Conservation (phyloP, 2,329 filamentous ascomycete genomes). For the Colletotrichum eleusines region DNA sequence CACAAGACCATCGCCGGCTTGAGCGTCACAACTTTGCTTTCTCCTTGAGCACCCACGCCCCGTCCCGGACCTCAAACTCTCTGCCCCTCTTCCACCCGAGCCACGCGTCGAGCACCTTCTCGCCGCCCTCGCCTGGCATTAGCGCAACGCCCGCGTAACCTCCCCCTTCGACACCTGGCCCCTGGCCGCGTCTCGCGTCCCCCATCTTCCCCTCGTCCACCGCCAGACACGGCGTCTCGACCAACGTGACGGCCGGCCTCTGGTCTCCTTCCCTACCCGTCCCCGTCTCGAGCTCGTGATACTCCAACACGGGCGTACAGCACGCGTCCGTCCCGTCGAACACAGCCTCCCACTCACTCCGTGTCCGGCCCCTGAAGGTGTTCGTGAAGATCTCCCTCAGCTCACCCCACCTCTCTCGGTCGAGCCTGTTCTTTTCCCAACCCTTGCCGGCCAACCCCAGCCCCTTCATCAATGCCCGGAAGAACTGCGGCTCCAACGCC, state of each 20-base stretch:
- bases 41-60: constrained; percentile 67
- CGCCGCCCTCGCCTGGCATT: constrained; percentile 77
- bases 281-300: constrained; percentile 73
- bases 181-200: constrained; percentile 68
- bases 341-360: constrained; percentile 83
- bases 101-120: constrained; percentile 77
- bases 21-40: constrained; percentile 50
- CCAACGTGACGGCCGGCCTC: constrained; percentile 76
- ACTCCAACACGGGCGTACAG: constrained; percentile 86
- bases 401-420: constrained; percentile 75
- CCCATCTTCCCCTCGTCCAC: constrained; percentile 62
- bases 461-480: constrained; percentile 73
- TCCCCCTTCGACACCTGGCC: constrained; percentile 71
- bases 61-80: constrained; percentile 76
- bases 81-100: constrained; percentile 79
- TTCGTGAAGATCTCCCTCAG: constrained; percentile 71
- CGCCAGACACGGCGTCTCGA: constrained; percentile 75
- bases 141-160: constrained; percentile 75
- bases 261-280: constrained; percentile 73
- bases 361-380: constrained; percentile 76
- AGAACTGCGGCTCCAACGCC: constrained; percentile 90
- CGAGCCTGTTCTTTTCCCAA: constrained; percentile 66
- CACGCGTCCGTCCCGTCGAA: constrained; percentile 96
- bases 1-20: background rate
- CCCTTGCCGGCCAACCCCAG: constrained; percentile 68